These are phyloP conservation scores for baker's yeast (Saccharomyces cerevisiae) DNA, from an alignment of 805 yeast genomes.

Conservation along the genomic window DNA sequence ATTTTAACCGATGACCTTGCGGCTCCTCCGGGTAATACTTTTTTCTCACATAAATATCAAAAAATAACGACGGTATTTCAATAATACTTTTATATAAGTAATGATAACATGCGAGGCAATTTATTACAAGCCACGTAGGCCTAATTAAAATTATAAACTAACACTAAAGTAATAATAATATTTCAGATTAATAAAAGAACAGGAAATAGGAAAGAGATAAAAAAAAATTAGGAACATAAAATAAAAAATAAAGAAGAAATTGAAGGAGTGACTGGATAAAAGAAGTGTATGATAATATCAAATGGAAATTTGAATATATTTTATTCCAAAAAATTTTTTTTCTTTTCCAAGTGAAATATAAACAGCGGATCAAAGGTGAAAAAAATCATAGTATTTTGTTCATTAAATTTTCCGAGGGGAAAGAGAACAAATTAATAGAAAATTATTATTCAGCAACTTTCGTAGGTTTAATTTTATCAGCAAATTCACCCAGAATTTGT, in stretches of 20 bases:
- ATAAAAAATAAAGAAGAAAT: neutral
- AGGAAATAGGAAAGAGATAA: slow-evolving; percentile 1
- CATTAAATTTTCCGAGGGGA: neutral
- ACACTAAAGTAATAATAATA: neutral
- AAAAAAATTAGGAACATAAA: neutral
- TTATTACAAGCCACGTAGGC: neutral
- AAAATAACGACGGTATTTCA: neutral
- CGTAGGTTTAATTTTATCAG: slow-evolving; percentile 15
- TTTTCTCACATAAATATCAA: neutral
- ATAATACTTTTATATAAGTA: neutral
- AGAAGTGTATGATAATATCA: neutral
- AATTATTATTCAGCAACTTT: neutral
- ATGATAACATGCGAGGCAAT: neutral
- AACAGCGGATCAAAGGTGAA: neutral
- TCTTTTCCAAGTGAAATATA: neutral
- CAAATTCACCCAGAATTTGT: slow-evolving; percentile 33
- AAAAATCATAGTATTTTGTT: neutral
- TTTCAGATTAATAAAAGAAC: neutral
- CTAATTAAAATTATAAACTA: neutral
- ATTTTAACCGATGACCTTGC: neutral
- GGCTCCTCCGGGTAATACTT: neutral
- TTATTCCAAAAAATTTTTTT: neutral
- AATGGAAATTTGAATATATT: neutral
- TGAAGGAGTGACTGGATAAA: neutral
- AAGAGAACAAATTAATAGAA: neutral